phyloP scores from a whole-genome alignment of 2,329 filamentous ascomycete genomes.

The Colletotrichum filicis region DNA sequence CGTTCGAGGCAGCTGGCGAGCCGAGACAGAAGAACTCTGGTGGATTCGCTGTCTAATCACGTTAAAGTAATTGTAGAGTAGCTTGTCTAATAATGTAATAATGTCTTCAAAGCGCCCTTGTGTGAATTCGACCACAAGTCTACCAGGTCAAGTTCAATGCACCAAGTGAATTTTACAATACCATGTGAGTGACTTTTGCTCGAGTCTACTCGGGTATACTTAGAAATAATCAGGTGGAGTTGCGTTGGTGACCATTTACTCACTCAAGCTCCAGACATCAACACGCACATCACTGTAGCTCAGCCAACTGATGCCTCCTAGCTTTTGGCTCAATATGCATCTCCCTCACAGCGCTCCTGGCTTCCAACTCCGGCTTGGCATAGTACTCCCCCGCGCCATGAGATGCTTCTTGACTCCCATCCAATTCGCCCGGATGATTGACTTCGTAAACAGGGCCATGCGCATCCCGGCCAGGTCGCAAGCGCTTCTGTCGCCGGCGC shows the following conservation, averaged over 20 bases:
- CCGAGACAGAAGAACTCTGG: slow-evolving; percentile 82
- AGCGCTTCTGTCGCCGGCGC: neutral
- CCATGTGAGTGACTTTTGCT: no score
- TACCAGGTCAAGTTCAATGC: no score
- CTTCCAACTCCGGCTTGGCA: neutral
- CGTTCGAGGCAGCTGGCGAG: slow-evolving; percentile 85
- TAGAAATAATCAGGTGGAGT: neutral
- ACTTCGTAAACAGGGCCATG: neutral
- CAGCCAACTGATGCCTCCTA: neutral
- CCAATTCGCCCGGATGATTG: neutral
- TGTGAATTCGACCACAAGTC: neutral
- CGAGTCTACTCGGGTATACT: no score
- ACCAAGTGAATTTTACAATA: no score
- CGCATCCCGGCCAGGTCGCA: neutral
- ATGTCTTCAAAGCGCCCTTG: neutral
- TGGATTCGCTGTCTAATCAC: slow-evolving; percentile 63
- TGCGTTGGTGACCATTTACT: neutral
- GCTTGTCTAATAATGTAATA: neutral
- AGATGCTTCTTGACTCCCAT: neutral
- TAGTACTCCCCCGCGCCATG: neutral
- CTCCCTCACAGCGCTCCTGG: neutral
- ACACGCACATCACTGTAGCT: neutral
- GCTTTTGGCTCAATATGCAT: neutral
- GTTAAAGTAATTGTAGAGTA: neutral
- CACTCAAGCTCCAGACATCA: neutral